Conservation (phyloP, 2,329 filamentous ascomycete species). For the Sclerotinia glacialis region DNA sequence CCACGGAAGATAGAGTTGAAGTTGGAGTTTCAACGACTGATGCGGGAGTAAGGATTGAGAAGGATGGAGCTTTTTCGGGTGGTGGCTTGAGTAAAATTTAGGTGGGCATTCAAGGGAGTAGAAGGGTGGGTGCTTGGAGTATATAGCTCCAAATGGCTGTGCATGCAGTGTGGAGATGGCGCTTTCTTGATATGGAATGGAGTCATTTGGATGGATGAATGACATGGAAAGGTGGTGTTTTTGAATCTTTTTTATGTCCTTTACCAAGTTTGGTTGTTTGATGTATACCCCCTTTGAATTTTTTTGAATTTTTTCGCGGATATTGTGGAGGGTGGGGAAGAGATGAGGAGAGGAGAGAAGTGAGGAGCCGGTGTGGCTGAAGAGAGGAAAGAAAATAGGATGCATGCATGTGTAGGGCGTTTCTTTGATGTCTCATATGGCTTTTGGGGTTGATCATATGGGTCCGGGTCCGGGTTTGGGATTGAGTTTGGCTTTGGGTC, state of each 20-base stretch:
- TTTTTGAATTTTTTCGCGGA: neutral
- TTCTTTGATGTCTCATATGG: neutral
- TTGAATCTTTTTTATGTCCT: neutral
- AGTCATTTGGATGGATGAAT: constrained; percentile 2
- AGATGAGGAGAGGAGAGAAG: neutral
- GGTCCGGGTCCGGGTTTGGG: too few species aligned
- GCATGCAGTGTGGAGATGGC: neutral
- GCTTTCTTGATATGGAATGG: neutral
- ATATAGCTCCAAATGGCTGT: neutral
- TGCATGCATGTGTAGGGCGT: neutral
- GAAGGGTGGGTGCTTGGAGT: neutral
- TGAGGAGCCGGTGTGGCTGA: neutral
- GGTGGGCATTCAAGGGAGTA: too few species aligned
- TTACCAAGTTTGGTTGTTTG: neutral
- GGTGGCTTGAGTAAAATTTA: neutral
- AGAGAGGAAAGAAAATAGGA: neutral
- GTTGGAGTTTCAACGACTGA: neutral
- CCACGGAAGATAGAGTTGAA: constrained; percentile 16
- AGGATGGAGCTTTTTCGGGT: neutral
- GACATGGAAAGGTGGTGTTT: neutral
- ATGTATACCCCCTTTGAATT: constrained; percentile 12
- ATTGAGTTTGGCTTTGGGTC: neutral
- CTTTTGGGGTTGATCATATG: neutral
- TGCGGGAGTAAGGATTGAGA: neutral
- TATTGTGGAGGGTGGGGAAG: neutral